Evolutionary conservation across 106 monocot species (phyloP).

Genomic region (Allium sativum): DNA sequence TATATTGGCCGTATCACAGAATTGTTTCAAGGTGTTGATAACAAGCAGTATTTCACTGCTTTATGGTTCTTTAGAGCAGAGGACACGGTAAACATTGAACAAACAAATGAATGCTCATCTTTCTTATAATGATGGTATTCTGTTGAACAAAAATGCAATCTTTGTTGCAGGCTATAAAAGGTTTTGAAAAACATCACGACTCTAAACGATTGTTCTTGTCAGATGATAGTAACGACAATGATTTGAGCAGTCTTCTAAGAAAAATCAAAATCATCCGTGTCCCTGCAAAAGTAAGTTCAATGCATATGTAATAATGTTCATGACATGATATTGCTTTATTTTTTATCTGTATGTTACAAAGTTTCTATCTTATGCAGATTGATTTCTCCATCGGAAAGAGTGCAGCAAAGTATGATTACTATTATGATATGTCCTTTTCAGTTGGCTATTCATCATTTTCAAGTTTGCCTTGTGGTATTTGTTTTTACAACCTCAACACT

Average conservation of each 20-base stretch:
- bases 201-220: conserved; percentile 23
- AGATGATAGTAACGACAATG: conserved; percentile 24
- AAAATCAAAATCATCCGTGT: conserved; percentile 17
- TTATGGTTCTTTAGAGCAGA: conserved; percentile 29
- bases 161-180: conserved; percentile 14
- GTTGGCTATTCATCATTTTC: conserved; percentile 32
- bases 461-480: conserved; percentile 17
- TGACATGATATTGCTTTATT: too few species aligned
- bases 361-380: too few species aligned
- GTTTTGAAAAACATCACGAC: conserved; percentile 18
- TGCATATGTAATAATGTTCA: too few species aligned
- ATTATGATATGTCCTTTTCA: conserved; percentile 19
- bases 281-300: conserved; percentile 11
- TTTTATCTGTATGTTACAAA: too few species aligned
- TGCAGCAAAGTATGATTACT: not conserved
- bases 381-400: too few species aligned
- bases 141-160: too few species aligned
- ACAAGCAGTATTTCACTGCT: conserved; percentile 18
- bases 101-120: too few species aligned
- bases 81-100: conserved; percentile 19
- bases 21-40: conserved; percentile 15
- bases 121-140: too few species aligned
- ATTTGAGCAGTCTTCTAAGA: conserved; percentile 20
- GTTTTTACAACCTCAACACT: not conserved
- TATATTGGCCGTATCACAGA: conserved; percentile 28